These are phyloP conservation scores for Powellomyces hirtus DNA, from an alignment of 192 early-diverging fungal genomes.

Conservation along the genomic window DNA sequence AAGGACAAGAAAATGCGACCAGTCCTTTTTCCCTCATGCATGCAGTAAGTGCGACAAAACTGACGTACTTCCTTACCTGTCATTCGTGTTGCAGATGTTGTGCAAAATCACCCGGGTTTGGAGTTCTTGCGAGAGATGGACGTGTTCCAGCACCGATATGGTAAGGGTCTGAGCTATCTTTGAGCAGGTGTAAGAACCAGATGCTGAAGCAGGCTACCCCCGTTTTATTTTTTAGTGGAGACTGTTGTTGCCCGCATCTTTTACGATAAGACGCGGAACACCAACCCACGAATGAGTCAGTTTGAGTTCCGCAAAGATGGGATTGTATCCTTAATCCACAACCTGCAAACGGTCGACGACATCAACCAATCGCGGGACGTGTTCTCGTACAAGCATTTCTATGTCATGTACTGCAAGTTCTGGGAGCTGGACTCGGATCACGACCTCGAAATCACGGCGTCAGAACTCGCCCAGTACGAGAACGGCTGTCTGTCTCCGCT, in stretches of 20 bases:
- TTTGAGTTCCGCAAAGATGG: conserved; percentile 68
- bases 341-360: conserved; percentile 71
- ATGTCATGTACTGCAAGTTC: conserved; percentile 97
- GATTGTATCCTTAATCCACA: conserved; percentile 60
- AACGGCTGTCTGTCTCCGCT: conserved; percentile 65
- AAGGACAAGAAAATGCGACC: not conserved
- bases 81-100: conserved; percentile 61
- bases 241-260: conserved; percentile 88
- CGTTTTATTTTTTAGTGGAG: conserved; percentile 54
- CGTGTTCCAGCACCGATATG: conserved; percentile 82
- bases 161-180: conserved; percentile 38
- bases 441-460: conserved; percentile 71
- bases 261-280: conserved; percentile 67
- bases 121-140: conserved; percentile 77
- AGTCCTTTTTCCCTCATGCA: not conserved
- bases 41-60: not conserved
- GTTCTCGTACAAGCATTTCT: conserved; percentile 97
- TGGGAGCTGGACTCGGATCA: conserved; percentile 92
- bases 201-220: not conserved
- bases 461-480: conserved; percentile 73
- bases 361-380: conserved; percentile 76
- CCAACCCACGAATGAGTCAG: conserved; percentile 71
- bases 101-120: conserved; percentile 81
- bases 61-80: not conserved
- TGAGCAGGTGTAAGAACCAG: not conserved